A percentile compares a stretch with the other conserved stretches of the same genome.
Evolutionary conservation across 2,329 filamentous ascomycete species (phyloP).

Genomic region (Alternaria triticimaculans): DNA sequence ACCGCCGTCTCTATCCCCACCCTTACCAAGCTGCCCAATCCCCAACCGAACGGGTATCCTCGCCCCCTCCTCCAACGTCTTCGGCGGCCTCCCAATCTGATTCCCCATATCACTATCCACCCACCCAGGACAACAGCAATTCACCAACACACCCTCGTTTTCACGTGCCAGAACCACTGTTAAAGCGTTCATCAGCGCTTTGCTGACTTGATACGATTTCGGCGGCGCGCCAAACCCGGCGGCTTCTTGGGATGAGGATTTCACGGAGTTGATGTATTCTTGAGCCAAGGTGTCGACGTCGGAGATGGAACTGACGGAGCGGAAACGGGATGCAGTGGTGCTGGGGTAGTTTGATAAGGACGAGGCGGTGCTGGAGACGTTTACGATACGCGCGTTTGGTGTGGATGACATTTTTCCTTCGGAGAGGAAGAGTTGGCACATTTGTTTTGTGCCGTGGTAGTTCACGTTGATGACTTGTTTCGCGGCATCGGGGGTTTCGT

Average conservation of each 20-base stretch:
- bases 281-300: constrained; percentile 12
- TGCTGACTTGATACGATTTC: constrained; percentile 32
- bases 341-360: constrained; percentile 13
- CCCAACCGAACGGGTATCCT: constrained; percentile 19
- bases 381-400: constrained; percentile 24
- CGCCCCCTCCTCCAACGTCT: constrained; percentile 26
- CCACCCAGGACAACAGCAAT: constrained; percentile 33
- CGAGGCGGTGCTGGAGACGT: constrained; percentile 18
- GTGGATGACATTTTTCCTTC: constrained; percentile 5
- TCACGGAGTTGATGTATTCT: constrained; percentile 1
- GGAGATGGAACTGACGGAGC: not conserved
- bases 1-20: constrained; percentile 10
- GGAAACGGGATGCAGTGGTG: not conserved
- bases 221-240: constrained; percentile 17
- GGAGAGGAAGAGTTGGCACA: constrained; percentile 21
- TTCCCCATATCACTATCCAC: constrained; percentile 32
- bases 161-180: constrained; percentile 22
- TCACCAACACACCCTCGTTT: constrained; percentile 11
- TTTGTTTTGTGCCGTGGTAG: constrained; percentile 25
- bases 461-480: constrained; percentile 20
- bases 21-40: constrained; percentile 20
- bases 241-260: not conserved
- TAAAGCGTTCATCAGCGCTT: constrained; percentile 25
- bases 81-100: constrained; percentile 21
- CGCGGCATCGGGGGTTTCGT: constrained; percentile 15